Base-by-base conservation (phyloP, 2,329 filamentous ascomycete species). In the Cladosporium colombiae region DNA sequence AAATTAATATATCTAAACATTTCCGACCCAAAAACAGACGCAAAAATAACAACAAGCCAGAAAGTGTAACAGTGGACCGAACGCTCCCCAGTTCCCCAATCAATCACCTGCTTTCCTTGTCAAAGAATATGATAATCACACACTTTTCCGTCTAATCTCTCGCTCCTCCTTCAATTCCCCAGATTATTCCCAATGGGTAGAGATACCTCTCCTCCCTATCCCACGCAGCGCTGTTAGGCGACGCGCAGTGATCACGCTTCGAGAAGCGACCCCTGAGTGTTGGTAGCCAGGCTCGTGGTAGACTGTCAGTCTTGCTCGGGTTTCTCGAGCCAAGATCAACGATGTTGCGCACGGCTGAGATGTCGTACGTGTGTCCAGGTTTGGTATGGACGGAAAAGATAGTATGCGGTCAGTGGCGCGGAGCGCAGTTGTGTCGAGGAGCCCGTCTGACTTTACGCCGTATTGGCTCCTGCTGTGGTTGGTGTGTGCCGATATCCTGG, bases 371-470 rank as follows among this genome's bases (percentile, higher is more conserved):
- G n/a, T 21, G 29, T 57, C 55, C 27, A 27, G 49, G 53, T 58
- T 27, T 10, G 56, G 4, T 16, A 40, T 55, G 49, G 21, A 55
- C 29, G 37, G 60, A 33, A 69, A 68, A 64, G 68, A 69, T 57
- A 53, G 68, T 69, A 68, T 69, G 44, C 68, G 68, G 67, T 69
- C 68, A 69, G 68, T 68, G 65, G 65, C 68, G 58, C 64, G 57
- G 49, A 40, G 40, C 37, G 62, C 55, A 62, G 13, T 56, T 46
- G 25, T 44, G 37, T 33, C 23, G 40, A 63, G 60, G 57, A 56
- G 65, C 61, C 56, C n/a, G 60, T 40, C 35, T 59, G 55, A 64
- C 64, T 68, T 69, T 67, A 65, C 60, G 66, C 66, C 58, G 50
- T 44, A 18, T 37, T 33, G 62, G 31, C 55, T 57, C 52, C 68